phyloP scores from a whole-genome alignment of 495 filamentous ascomycete species.

The Talaromyces stipitatus region DNA sequence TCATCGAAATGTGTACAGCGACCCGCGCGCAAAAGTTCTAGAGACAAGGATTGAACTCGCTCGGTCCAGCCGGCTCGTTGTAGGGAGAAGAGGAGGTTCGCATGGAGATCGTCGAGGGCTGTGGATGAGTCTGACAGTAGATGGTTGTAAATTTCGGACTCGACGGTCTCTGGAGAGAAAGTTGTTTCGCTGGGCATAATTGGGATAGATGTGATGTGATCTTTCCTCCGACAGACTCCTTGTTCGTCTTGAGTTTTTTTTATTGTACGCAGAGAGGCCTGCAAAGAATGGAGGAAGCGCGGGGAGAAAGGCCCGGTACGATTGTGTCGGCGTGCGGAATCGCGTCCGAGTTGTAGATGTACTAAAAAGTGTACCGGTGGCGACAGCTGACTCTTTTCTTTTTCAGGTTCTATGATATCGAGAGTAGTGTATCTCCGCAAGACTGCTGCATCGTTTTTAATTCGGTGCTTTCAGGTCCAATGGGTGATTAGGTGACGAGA shows the following conservation, averaged over 20 bases:
- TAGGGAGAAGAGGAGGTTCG: conserved; percentile 31
- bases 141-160: conserved; percentile 37
- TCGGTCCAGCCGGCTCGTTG: conserved; percentile 39
- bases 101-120: conserved; percentile 37
- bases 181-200: conserved; percentile 6
- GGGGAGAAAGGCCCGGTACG: not conserved
- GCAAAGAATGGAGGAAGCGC: not conserved
- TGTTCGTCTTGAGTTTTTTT: not conserved
- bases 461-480: not conserved
- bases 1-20: conserved; percentile 42
- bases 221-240: not conserved
- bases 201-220: not conserved
- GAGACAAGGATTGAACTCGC: conserved; percentile 28
- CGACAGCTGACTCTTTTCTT: not conserved
- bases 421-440: not conserved
- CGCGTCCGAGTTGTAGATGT: not conserved
- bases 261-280: not conserved
- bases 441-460: not conserved
- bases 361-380: not conserved
- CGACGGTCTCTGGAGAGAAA: conserved; percentile 26
- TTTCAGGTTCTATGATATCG: not conserved
- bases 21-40: conserved; percentile 37
- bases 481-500: not conserved
- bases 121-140: conserved; percentile 28
- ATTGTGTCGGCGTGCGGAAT: not conserved